Base-by-base conservation (phyloP, 106 monocot genomes). In the Allium fistulosum region DNA sequence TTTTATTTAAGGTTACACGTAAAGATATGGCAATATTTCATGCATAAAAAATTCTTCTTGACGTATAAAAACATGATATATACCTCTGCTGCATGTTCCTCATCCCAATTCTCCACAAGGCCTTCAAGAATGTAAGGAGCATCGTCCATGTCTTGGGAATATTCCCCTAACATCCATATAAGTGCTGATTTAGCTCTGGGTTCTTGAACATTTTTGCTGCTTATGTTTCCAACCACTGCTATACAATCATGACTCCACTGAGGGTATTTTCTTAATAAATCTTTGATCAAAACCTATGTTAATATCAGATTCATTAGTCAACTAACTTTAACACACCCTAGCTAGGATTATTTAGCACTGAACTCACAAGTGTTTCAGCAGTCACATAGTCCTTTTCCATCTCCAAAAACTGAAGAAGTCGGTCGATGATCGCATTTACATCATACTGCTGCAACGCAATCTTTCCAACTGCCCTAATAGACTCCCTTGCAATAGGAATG, bases 211-310 rank as follows among this genome's bases (percentile, higher is more conserved):
- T 87, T 99, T 71, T 93, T 93, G 77, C 93, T 90, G 65, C 99
- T 99, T n/a, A 99, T 99, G 73, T 90, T 99, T 17, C 99, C 99
- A 75, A 99, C 93, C 73, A 99, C 99, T 73, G 99, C 99, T 65
- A 99, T 93, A 69, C 99, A 99, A 66, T 99, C 99, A 68, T 99
- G 99, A 75, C 93, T 93, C 99, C 99, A 99, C 46, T 99, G 99
- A 58, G 99, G 99, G 63, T 99, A 99, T 75, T 99, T 99, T 56
- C 99, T 82, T 53, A 99, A 77, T 69, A 99, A 87, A 69, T 99
- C 99, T 78, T 99, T 99, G 63, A 99, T 90, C 60, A 99, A 75
- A 46, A 99, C 99, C 99, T 93, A 74, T 28, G 66, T 37, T 5
- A 37, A 2, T 37, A 37, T 37, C 37, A 37, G 37, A 37, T 37